Conservation (phyloP, 1,139 yeast genomes). For the Hyphopichia wangnamkhiaoensis region DNA sequence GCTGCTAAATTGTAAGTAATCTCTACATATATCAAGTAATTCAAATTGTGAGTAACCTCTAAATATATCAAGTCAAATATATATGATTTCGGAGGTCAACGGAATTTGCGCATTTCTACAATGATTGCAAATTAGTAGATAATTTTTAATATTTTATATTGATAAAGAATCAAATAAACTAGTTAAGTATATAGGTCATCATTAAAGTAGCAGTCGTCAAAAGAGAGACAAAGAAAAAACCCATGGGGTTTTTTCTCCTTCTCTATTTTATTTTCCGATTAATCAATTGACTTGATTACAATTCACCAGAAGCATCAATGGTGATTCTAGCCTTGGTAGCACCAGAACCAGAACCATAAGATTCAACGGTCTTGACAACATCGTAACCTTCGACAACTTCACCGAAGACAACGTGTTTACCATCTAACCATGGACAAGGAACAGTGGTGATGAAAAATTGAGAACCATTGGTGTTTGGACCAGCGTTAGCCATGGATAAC, state of each 20-base stretch:
- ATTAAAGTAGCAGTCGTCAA: not conserved
- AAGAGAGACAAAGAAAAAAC: not conserved
- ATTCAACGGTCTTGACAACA: constrained; percentile 88
- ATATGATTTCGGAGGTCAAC: not conserved
- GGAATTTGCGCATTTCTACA: not conserved
- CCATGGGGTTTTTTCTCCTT: not conserved
- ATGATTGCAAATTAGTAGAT: not conserved
- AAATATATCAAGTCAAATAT: not conserved
- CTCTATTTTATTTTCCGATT: not conserved
- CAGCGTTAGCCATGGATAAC: constrained; percentile 98
- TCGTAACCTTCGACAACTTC: constrained; percentile 92
- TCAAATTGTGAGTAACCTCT: not conserved
- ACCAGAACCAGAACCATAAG: constrained; percentile 83
- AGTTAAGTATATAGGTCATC: not conserved
- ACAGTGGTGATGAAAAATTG: constrained; percentile 99
- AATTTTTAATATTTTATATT: too few species aligned
- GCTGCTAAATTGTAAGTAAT: constrained; percentile 11
- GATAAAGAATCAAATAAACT: too few species aligned
- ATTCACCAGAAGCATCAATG: constrained; percentile 85
- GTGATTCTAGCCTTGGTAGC: constrained; percentile 74
- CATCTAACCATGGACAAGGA: constrained; percentile 95
- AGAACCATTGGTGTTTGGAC: constrained; percentile 99
- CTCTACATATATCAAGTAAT: not conserved
- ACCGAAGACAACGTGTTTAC: constrained; percentile 98
- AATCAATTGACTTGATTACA: constrained; percentile 37